A percentile compares a stretch with the other conserved stretches of the same genome.
Conservation (phyloP, 31 red algal species). For the Odonthalia washingtoniensis region DNA sequence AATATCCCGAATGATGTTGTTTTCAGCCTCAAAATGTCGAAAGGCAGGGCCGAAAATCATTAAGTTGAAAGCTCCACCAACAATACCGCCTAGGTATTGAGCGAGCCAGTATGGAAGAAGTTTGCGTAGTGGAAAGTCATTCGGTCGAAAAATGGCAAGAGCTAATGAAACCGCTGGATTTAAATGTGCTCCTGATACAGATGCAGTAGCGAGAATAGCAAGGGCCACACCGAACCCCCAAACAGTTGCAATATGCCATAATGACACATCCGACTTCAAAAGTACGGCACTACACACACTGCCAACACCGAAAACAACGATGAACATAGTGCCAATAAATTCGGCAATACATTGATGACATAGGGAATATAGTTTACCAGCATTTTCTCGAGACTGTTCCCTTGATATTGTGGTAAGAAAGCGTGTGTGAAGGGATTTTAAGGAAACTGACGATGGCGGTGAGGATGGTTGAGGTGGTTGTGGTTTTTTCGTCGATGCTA, state of each 20-base stretch:
- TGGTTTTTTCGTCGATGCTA: neutral
- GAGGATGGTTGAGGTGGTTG: neutral
- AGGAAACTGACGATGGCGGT: neutral
- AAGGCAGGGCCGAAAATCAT: constrained; percentile 53
- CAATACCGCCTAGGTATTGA: constrained; percentile 79
- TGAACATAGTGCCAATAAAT: constrained; percentile 81
- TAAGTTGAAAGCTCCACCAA: constrained; percentile 80
- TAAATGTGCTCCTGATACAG: constrained; percentile 88
- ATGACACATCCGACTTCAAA: constrained; percentile 21
- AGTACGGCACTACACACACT: constrained; percentile 58
- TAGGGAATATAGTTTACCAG: neutral
- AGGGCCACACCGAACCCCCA: constrained; percentile 89
- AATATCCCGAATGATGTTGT: constrained; percentile 51
- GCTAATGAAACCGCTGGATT: constrained; percentile 90
- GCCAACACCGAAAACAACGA: constrained; percentile 86
- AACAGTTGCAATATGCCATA: constrained; percentile 82
- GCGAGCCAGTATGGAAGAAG: constrained; percentile 80
- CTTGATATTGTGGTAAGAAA: neutral
- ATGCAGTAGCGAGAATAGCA: constrained; percentile 76
- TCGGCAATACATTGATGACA: constrained; percentile 60
- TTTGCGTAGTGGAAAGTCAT: constrained; percentile 67
- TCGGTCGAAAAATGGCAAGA: constrained; percentile 84
- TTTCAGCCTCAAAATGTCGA: constrained; percentile 39
- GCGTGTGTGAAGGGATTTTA: neutral
- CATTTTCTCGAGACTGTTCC: neutral